Evolutionary conservation across 192 early-diverging fungal species (phyloP), one percentile per base, ranked within the genome.

Genomic region (Coemansia sp.): DNA sequence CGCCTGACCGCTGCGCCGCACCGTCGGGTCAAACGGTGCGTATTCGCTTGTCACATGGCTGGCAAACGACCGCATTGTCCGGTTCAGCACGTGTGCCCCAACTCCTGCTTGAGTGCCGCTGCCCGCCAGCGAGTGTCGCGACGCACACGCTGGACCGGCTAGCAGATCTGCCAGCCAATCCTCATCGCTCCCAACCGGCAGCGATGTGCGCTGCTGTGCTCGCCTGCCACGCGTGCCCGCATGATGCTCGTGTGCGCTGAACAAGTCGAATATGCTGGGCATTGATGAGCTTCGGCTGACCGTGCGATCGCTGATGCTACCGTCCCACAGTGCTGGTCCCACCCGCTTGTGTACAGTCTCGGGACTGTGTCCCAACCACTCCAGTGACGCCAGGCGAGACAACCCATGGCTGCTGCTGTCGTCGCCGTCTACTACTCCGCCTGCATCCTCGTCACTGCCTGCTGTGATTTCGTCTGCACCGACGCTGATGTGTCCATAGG

Each of bases 1-100:
- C 25, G 53, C 26, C 31, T 5, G 32, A 53, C 30, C 23, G 0
- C 21, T 22, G 28, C 44, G 53, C 12, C 14, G 44, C 28, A 27
- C 65, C 19, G 23, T 32, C 24, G 58, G 30, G 22, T 31, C 51
- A 10, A 14, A 41, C 26, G 28, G 47, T 6, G 38, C 22, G 21
- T 38, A 57, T 4, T 57, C 56, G 32, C 56, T 41, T 2, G 56
- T 57, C n/a, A n/a, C 32, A 3, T 24, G 56, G 56, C 68, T 70
- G 49, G 49, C 51, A 56, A 70, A 50, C 21, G 68, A 71, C 18
- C 31, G 19, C 16, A 63, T 62, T 31, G 74, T 70, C 7, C 64
- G 56, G n/a, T 67, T 68, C 9, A 69, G 51, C 25, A 58, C 25
- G 21, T 25, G 21, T 18, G 49, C 23, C 57, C 62, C 5, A 54